These are phyloP conservation scores for Cornus suecica DNA, from an alignment of 148 eudicot species.

Conservation along the genomic window DNA sequence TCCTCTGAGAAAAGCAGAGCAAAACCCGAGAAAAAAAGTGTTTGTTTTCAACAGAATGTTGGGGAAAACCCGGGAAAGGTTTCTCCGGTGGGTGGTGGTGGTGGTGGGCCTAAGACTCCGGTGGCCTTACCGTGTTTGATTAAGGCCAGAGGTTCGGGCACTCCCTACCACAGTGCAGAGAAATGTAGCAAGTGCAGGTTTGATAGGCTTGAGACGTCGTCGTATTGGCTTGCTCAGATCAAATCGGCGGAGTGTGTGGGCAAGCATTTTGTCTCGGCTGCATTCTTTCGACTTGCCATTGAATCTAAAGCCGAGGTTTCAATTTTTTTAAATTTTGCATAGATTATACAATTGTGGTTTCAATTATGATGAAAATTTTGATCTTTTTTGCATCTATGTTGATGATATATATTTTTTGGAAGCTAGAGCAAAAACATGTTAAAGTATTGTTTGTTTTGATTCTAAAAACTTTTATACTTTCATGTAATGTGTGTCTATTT, in stretches of 20 bases:
- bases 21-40: constrained; percentile 25
- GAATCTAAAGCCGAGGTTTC: constrained; percentile 47
- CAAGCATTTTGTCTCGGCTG: constrained; percentile 44
- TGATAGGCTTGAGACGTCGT: constrained; percentile 43
- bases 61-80: background rate
- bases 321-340: background rate
- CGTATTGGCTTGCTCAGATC: constrained; percentile 54
- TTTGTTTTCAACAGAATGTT: constrained; percentile 21
- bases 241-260: constrained; percentile 40
- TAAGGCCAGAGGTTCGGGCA: constrained; percentile 21
- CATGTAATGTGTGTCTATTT: no score
- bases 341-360: no score
- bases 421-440: background rate
- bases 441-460: background rate
- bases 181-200: constrained; percentile 48
- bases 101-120: constrained; percentile 24
- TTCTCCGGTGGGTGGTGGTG: background rate
- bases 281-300: constrained; percentile 39
- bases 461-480: no score
- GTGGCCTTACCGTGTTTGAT: constrained; percentile 17
- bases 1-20: constrained; percentile 8
- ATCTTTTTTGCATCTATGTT: no score
- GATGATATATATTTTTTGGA: no score
- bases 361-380: no score
- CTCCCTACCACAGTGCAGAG: constrained; percentile 42